Conservation (phyloP, 2,329 filamentous ascomycete genomes). For the Sporothrix globosa region DNA sequence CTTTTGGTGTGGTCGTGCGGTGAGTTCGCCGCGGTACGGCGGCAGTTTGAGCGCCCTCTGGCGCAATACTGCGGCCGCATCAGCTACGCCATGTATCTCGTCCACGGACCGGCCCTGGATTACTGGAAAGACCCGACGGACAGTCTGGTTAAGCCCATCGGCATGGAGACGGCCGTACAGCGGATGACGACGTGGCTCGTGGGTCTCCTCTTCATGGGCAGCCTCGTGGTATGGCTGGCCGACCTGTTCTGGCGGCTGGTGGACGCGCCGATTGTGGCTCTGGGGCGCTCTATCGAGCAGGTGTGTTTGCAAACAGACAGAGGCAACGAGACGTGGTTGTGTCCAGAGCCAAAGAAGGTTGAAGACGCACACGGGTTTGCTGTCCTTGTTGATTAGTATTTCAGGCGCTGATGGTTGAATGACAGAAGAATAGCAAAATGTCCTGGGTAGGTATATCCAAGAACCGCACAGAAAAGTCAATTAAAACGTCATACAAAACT, state of each 20-base stretch:
- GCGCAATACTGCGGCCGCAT: slow-evolving; percentile 61
- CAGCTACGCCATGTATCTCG: slow-evolving; percentile 61
- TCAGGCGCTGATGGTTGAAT: background rate
- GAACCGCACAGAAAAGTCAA: too few species aligned
- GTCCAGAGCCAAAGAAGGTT: background rate
- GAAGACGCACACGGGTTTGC: background rate
- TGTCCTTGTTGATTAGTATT: background rate
- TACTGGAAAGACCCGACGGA: slow-evolving; percentile 34
- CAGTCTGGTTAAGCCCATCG: slow-evolving; percentile 34
- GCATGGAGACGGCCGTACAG: slow-evolving; percentile 40
- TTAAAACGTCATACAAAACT: too few species aligned
- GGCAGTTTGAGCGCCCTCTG: slow-evolving; percentile 51
- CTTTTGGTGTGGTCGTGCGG: slow-evolving; percentile 47
- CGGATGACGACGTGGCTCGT: slow-evolving; percentile 45
- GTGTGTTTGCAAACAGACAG: slow-evolving; percentile 34
- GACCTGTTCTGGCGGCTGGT: slow-evolving; percentile 63
- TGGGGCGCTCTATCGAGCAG: slow-evolving; percentile 41
- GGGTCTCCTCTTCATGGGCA: slow-evolving; percentile 45
- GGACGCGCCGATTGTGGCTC: slow-evolving; percentile 49
- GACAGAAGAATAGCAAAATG: background rate
- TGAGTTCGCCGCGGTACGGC: slow-evolving; percentile 43
- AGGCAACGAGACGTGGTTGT: background rate
- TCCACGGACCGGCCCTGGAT: slow-evolving; percentile 57
- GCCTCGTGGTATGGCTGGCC: slow-evolving; percentile 55
- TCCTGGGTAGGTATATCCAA: too few species aligned